Conservation (phyloP, 768 basidiomycete genomes). For the Pulveroboletus frians region DNA sequence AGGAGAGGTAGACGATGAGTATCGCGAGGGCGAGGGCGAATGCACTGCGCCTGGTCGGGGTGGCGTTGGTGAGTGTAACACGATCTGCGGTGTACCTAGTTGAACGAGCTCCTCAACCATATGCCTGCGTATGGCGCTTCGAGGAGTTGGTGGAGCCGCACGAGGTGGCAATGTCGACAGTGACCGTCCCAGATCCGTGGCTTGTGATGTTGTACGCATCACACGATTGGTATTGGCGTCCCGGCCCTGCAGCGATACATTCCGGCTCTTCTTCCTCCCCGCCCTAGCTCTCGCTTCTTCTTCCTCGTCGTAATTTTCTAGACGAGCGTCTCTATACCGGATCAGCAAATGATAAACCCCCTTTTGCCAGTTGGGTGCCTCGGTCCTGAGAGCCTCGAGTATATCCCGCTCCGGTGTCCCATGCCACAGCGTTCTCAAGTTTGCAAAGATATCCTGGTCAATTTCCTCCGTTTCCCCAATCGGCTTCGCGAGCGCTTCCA, state of each 20-base stretch:
- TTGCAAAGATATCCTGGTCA: slow-evolving; percentile 85
- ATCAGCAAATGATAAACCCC: slow-evolving; percentile 90
- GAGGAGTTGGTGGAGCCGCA: slow-evolving; percentile 57
- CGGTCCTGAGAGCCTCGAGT: slow-evolving; percentile 56
- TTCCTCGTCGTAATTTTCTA: slow-evolving; percentile 73
- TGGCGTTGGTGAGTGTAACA: slow-evolving; percentile 24
- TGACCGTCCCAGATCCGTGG: slow-evolving; percentile 25
- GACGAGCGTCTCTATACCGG: slow-evolving; percentile 69
- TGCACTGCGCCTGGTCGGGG: slow-evolving; percentile 15
- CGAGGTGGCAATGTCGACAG: slow-evolving; percentile 46
- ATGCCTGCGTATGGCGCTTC: slow-evolving; percentile 41
- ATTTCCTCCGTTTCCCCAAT: slow-evolving; percentile 60
- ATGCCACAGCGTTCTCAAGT: slow-evolving; percentile 90
- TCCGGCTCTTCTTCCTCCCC: slow-evolving; percentile 32
- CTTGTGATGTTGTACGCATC: slow-evolving; percentile 23
- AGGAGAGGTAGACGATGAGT: slow-evolving; percentile 26
- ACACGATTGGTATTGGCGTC: slow-evolving; percentile 21
- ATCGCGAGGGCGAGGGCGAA: slow-evolving; percentile 24
- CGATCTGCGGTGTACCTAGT: slow-evolving; percentile 21
- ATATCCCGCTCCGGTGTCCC: slow-evolving; percentile 72
- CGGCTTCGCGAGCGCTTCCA: slow-evolving; percentile 67
- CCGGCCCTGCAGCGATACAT: slow-evolving; percentile 26
- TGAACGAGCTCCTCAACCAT: slow-evolving; percentile 16
- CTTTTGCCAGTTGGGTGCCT: slow-evolving; percentile 87
- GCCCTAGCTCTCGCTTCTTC: slow-evolving; percentile 41